These are phyloP conservation scores for Teratosphaeria destructans DNA, from an alignment of 2,329 filamentous ascomycete genomes.

Conservation along the genomic window DNA sequence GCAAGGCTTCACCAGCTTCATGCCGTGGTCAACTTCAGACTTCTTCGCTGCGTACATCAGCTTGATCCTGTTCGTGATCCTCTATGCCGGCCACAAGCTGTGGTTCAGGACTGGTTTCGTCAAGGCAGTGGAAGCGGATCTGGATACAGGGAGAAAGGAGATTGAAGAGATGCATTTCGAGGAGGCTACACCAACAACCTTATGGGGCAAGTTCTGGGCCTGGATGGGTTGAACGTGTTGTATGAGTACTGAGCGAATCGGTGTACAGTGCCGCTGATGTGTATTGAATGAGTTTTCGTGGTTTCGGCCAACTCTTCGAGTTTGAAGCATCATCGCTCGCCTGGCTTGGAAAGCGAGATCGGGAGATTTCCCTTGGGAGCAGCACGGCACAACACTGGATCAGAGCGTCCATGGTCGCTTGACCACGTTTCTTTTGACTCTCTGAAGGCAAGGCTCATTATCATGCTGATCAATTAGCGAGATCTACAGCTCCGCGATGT, in stretches of 20 bases:
- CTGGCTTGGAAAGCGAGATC: no score
- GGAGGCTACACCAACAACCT: slow-evolving; percentile 21
- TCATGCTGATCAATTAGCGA: neutral
- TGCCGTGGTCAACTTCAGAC: slow-evolving; percentile 57
- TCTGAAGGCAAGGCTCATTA: no score
- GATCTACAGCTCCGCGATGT: neutral
- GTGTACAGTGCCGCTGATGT: neutral
- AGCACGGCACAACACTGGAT: no score
- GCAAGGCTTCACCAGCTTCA: slow-evolving; percentile 66
- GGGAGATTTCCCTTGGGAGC: no score
- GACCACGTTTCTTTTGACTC: no score
- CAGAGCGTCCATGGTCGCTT: no score
- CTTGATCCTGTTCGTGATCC: slow-evolving; percentile 57
- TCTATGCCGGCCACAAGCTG: slow-evolving; percentile 64
- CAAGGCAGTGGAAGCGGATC: slow-evolving; percentile 31
- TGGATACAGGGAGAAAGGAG: slow-evolving; percentile 31
- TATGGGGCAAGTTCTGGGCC: slow-evolving; percentile 24
- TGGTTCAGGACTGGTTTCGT: slow-evolving; percentile 37
- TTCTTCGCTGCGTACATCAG: slow-evolving; percentile 69
- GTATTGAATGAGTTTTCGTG: neutral
- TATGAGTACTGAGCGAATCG: neutral
- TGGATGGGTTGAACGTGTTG: slow-evolving; percentile 13
- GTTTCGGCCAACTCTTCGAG: neutral
- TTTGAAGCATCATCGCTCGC: no score
- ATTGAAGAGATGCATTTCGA: slow-evolving; percentile 26